Base-by-base conservation (phyloP, 75 land plant genomes). In the Ceratopteris richardii region DNA sequence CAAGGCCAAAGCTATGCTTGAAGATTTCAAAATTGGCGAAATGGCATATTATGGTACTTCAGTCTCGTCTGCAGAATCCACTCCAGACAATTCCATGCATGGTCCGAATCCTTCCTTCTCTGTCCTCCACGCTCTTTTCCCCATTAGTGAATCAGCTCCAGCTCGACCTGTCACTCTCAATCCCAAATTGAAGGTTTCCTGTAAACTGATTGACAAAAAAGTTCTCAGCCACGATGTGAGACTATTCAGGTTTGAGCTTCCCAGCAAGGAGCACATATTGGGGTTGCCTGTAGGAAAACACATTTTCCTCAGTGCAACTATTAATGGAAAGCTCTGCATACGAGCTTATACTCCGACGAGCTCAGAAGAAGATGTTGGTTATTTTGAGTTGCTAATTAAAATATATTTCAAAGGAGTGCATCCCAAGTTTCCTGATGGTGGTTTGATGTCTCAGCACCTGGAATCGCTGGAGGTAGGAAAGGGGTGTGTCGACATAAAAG, bases 201-300 rank as follows among this genome's bases (percentile, higher is more conserved):
- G 79, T 72, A 74, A 62, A 54, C 77, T 93, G 23, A 48, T 81
- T 3, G 18, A 29, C 17, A 85, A 86, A 48, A 65, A 33, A 12
- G 23, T 7, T 2, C 22, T 93, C 0, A 85, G 85, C 30, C 80
- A 66, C 18, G 87, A 89, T 61, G 82, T 85, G 0, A 59, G 90
- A 1, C 26, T 78, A 31, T 83, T 93, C 67, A 67, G 87, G 25
- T 89, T 93, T 55, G 83, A 82, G 0, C 72, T 93, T 1, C 96
- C 90, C 0, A 57, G 57, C 14, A 41, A 69, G 7, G 82, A 93
- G 4, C 81, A 78, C 23, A 59, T 69, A 0, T 60, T 93, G 39
- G 96, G 98, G 0, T 70, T 93, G 3, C 96, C 96, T 0, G 84
- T 80, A 0, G 98, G 98, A 25, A 93, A 93, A 64, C 96, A 93